Base-by-base conservation (phyloP, 148 eudicot genomes). In the Polygonum maritimum region DNA sequence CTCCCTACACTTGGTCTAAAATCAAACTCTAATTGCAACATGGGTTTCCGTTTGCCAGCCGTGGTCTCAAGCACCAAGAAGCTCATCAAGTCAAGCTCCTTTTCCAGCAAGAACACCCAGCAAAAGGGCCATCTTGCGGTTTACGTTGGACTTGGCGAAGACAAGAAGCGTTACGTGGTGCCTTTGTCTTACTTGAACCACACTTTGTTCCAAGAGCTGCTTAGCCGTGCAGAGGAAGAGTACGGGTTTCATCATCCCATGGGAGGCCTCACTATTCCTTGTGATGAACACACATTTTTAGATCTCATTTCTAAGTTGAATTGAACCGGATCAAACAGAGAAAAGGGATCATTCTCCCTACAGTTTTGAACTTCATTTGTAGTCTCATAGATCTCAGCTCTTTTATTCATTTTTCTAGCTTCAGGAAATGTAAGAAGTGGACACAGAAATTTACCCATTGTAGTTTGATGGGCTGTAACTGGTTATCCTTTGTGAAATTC, bases 241-340 rank as follows among this genome's bases (percentile, higher is more conserved):
- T 88, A 86, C 31, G 92, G 92, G 47, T 88, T 86, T 58, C 80
- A 83, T 75, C 85, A 88, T 52, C 85, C 83, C n/a, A 88, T 82
- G 88, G 67, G 67, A 22, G 92, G 92, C 18, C 78, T 88, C 47
- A 85, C 88, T 0, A 82, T 88, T 72, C 89, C 89, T 41, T 86
- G 89, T 58, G 79, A 86, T 36, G 87, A 86, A 86, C 67, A 60
- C 10, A 60, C 67, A 31, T 60, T 60, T 60, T 11, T 7, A 2
- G 67, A 60, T 60, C 67, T 26, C 36, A 60, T 60, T 13, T 60
- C 67, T 21, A 3, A 60, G 67, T 60, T 22, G 38, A 60, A 60
- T 31, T 60, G 36, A 60, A 60, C 36, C 19, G 57, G 10, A 10
- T 44, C 19, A n/a, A n/a, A 51, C 10, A 48, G 16, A 16, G 19